Conservation (phyloP, 768 basidiomycete genomes). For the Phaeotremella skinneri region DNA sequence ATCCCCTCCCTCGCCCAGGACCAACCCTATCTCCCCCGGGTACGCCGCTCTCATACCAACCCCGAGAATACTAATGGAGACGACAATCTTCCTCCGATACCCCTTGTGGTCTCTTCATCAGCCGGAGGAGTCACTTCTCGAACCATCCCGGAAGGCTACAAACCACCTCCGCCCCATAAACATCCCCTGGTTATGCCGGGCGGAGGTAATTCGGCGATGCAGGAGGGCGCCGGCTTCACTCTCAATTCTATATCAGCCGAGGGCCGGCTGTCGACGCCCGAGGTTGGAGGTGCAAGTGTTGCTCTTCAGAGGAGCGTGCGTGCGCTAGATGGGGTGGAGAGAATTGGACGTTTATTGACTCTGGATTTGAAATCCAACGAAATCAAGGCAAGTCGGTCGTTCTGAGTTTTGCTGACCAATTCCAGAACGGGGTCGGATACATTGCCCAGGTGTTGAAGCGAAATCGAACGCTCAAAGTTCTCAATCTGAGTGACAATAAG, state of each 20-base stretch:
- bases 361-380: constrained; percentile 92
- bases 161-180: constrained; percentile 57
- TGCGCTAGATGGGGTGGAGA: constrained; percentile 80
- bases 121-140: constrained; percentile 37
- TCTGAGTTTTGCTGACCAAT: not conserved
- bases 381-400: constrained; percentile 63
- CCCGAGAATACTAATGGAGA: constrained; percentile 24
- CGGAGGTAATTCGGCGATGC: constrained; percentile 42
- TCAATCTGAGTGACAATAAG: constrained; percentile 92
- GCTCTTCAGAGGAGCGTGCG: constrained; percentile 83
- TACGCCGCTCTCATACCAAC: constrained; percentile 44
- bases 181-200: constrained; percentile 56
- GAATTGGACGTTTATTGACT: constrained; percentile 79
- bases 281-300: constrained; percentile 53
- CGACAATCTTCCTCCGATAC: constrained; percentile 38
- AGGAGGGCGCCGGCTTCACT: constrained; percentile 58
- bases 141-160: constrained; percentile 51
- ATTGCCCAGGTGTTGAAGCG: constrained; percentile 94
- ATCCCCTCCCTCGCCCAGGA: constrained; percentile 22
- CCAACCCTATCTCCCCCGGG: constrained; percentile 40
- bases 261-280: constrained; percentile 25
- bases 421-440: constrained; percentile 73
- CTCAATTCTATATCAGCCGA: constrained; percentile 21
- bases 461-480: constrained; percentile 87
- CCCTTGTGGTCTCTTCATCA: constrained; percentile 27